Evolutionary conservation across 805 yeast species (phyloP), one percentile per base, ranked within the genome.

Genomic region (Wickerhamiella azyma): DNA sequence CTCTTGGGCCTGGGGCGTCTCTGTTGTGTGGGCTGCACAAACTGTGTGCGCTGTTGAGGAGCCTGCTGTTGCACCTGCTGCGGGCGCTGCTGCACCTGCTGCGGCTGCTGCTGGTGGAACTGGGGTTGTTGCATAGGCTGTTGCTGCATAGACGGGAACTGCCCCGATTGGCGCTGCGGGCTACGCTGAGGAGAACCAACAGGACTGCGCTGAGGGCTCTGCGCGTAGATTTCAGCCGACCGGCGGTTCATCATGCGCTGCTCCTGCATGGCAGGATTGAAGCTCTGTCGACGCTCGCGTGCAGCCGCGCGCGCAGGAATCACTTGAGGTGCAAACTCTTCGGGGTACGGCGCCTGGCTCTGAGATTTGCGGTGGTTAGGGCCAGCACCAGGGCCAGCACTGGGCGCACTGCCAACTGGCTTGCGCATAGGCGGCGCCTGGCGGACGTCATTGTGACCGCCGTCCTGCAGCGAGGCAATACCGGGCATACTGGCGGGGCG

Each of bases 401-500:
- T 26, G 14, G 10, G 26, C 5, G 39, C n/a, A n/a, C 28, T 26
- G 29, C 17, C 26, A 24, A 28, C 17, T 11, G 37, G 38, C 43
- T 19, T 36, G 26, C 14, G 18, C 37, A 21, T 14, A 9, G 43
- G 44, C 10, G 39, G 38, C 24, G 44, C 44, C 28, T 41, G 39
- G 17, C 44, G 44, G 6, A 26, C 44, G 17, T 35, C 44, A 9
- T 24, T 11, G 29, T 41, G 44, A 13, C 30, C 39, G n/a, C 24
- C 17, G 19, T 26, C 16, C 30, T 28, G 26, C 44, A 41, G 13
- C 32, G 44, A 26, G 9, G 44, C 44, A 18, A 45, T 35, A 14
- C 51, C 51, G 4, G 51, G 51, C 49, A 49, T 46, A 37, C 52
- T 49, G 35, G 43, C 39, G 10, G 52, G 52, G 21, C 52, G 49